Evolutionary conservation across 2,329 filamentous ascomycete genomes (phyloP), one percentile per base, ranked within the genome.

Genomic region (Aspergillus sp.): DNA sequence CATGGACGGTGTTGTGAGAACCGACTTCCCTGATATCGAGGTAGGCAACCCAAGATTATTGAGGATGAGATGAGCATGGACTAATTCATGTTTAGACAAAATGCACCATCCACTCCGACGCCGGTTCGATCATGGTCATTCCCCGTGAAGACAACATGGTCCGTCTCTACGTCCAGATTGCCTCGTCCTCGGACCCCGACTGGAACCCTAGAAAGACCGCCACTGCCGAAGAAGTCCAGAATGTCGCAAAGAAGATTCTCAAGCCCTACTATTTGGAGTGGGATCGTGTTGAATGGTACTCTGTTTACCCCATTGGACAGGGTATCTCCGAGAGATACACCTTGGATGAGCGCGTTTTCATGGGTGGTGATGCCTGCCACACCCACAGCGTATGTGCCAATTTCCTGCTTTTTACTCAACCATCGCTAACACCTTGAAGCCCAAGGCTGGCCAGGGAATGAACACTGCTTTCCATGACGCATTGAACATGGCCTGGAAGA

Each of bases 401-500:
- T 8, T 19, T 27, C 32, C 11, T 32, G 7, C 6, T 13, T 9
- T 37, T 27, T 13, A 28, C 10, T 19, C 3, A 10, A 4, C 13
- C 13, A 19, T 12, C 38, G 29, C 50, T 54, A 48, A 57, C 28
- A 34, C 27, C 40, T 19, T 44, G 13, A 60, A 71, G 43, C 80
- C 80, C 43, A 84, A 83, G 64, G 80, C 80, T 10, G 80, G 80
- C 11, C 80, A 83, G 56, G 80, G 80, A 45, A 83, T 79, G 76
- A 79, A 79, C 68, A 79, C 78, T 51, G 73, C 79, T 19, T 78
- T 78, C 66, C 66, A 76, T 38, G 73, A 76, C 57, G 89, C 89
- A 1, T 80, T 89, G 47, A 97, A 96, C 65, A 75, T 97, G 33
- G 90, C 90, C 6, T 97, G 90, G 90, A 97, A 97, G 72, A 87